phyloP scores from a whole-genome alignment of 352 stramenopile genomes.

The Detonula confervacea region DNA sequence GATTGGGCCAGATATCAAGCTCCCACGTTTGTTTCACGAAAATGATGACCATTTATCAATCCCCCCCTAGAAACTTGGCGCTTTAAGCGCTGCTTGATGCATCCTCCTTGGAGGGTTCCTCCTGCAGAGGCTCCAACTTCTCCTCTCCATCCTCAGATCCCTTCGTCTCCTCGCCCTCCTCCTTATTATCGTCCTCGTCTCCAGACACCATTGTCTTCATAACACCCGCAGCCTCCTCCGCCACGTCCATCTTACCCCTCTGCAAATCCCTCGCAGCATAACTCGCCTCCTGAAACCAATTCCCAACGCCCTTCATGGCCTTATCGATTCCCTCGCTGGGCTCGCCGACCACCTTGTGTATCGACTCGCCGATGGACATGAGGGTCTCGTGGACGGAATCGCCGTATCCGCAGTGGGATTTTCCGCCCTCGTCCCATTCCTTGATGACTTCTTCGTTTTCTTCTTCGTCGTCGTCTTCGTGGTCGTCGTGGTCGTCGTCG shows the following conservation, averaged over 20 bases:
- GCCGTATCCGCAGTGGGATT: conserved; percentile 58
- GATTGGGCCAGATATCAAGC: no score
- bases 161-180: no score
- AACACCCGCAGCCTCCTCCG: conserved; percentile 40
- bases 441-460: conserved; percentile 31
- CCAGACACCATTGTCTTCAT: conserved; percentile 37
- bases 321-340: conserved; percentile 33
- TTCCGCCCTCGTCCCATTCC: conserved; percentile 59
- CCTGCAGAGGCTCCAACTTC: not conserved
- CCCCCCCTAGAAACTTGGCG: no score
- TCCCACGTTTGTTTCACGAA: no score
- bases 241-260: conserved; percentile 42
- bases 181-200: conserved; percentile 31
- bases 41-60: no score
- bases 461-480: conserved; percentile 26
- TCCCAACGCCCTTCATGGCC: conserved; percentile 49
- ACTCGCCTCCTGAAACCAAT: conserved; percentile 65
- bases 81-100: no score
- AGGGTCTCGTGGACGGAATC: conserved; percentile 55
- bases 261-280: conserved; percentile 60
- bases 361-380: conserved; percentile 55
- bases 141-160: not conserved
- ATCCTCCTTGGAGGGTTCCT: no score
- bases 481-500: not conserved
- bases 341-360: conserved; percentile 59